phyloP scores from a whole-genome alignment of 805 yeast species.

The Pichia manshurica region DNA sequence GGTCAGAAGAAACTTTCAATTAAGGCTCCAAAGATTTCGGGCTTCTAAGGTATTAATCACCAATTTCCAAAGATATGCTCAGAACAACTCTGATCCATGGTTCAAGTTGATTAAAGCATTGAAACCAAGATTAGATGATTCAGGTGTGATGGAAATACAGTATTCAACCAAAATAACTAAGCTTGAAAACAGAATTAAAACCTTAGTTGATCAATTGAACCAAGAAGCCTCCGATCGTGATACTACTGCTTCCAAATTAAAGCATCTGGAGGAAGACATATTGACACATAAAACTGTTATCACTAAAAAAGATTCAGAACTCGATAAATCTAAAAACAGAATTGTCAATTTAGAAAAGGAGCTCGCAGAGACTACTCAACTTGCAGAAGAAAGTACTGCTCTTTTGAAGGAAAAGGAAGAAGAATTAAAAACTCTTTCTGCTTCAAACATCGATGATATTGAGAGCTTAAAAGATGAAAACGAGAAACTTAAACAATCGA shows the following conservation, averaged over 20 bases:
- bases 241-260: slow-evolving; percentile 35
- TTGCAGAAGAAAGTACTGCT: slow-evolving; percentile 9
- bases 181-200: slow-evolving; percentile 49
- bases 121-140: slow-evolving; percentile 59
- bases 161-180: slow-evolving; percentile 51
- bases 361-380: slow-evolving; percentile 18
- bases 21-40: slow-evolving; percentile 51
- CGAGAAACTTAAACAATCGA: slow-evolving; percentile 11
- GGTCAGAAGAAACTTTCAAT: slow-evolving; percentile 43
- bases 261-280: slow-evolving; percentile 26
- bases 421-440: slow-evolving; percentile 20
- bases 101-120: slow-evolving; percentile 61
- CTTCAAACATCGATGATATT: not conserved
- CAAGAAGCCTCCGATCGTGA: slow-evolving; percentile 23
- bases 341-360: slow-evolving; percentile 25
- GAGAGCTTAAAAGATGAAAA: slow-evolving; percentile 15
- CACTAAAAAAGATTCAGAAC: slow-evolving; percentile 39
- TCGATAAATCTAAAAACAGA: slow-evolving; percentile 32
- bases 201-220: slow-evolving; percentile 36
- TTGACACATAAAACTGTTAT: slow-evolving; percentile 18
- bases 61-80: slow-evolving; percentile 50
- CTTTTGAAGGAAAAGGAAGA: slow-evolving; percentile 16
- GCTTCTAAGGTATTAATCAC: slow-evolving; percentile 65
- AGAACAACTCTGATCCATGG: slow-evolving; percentile 64
- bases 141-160: slow-evolving; percentile 36